phyloP scores from a whole-genome alignment of 2,329 filamentous ascomycete genomes.

The Parascedosporium putredinis region DNA sequence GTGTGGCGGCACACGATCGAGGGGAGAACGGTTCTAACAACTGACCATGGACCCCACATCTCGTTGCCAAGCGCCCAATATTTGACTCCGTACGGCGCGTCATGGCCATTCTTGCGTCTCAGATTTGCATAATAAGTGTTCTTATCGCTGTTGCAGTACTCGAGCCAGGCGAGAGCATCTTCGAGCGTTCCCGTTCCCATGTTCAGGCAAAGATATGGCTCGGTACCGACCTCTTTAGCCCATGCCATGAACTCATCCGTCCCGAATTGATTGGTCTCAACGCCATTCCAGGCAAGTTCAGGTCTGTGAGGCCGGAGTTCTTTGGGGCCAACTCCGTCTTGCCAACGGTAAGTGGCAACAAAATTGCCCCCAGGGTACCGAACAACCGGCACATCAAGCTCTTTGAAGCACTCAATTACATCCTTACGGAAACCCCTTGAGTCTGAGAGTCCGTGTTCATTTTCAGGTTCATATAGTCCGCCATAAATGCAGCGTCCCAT shows the following conservation, averaged over 20 bases:
- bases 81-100: constrained; percentile 53
- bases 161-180: constrained; percentile 45
- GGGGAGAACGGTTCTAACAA: background rate
- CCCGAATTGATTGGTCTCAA: constrained; percentile 50
- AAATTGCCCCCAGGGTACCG: constrained; percentile 55
- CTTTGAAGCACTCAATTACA: constrained; percentile 47
- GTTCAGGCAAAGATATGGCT: constrained; percentile 52
- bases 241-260: constrained; percentile 56
- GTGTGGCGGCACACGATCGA: background rate
- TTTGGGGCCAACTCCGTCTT: constrained; percentile 48
- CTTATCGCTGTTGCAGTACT: constrained; percentile 50
- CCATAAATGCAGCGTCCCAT: constrained; percentile 58
- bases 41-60: constrained; percentile 18
- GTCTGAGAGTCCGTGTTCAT: constrained; percentile 36
- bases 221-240: constrained; percentile 47
- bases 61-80: constrained; percentile 59
- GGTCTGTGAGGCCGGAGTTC: constrained; percentile 43
- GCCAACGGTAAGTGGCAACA: constrained; percentile 53
- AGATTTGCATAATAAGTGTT: constrained; percentile 55
- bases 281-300: constrained; percentile 51
- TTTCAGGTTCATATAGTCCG: constrained; percentile 51
- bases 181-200: constrained; percentile 44
- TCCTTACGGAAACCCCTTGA: constrained; percentile 50
- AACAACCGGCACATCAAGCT: constrained; percentile 47
- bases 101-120: constrained; percentile 47